Conservation (phyloP, 2,329 filamentous ascomycete species). For the Aspergillus sp. region DNA sequence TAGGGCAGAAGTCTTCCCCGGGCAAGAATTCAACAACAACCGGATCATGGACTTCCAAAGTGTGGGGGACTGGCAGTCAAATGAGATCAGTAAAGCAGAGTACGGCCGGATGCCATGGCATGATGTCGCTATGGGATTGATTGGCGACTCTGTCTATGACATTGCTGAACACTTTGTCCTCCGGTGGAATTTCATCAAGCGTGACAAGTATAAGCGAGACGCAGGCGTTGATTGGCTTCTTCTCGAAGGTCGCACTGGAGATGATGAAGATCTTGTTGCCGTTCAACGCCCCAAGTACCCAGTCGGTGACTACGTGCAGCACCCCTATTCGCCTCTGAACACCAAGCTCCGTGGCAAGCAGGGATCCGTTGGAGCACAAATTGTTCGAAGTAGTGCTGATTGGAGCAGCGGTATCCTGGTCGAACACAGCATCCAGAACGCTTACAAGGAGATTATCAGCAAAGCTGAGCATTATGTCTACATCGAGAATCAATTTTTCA, state of each 20-base stretch:
- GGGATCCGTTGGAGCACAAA: conserved; percentile 76
- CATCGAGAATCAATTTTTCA: conserved; percentile 99
- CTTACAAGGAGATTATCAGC: conserved; percentile 79
- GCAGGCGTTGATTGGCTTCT: conserved; percentile 80
- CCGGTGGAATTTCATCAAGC: conserved; percentile 95
- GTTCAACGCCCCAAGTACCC: conserved; percentile 88
- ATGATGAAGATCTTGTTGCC: conserved; percentile 80
- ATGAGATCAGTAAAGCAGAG: conserved; percentile 86
- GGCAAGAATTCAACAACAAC: conserved; percentile 98
- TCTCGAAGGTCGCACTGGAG: conserved; percentile 71
- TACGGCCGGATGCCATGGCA: conserved; percentile 98
- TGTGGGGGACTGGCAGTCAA: conserved; percentile 88
- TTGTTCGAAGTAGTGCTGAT: conserved; percentile 86
- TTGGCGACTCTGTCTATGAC: conserved; percentile 86
- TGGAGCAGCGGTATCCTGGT: conserved; percentile 90
- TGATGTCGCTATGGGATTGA: conserved; percentile 88
- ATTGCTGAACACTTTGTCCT: conserved; percentile 94
- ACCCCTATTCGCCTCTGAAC: conserved; percentile 70
- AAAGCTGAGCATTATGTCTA: conserved; percentile 92
- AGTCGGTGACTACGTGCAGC: conserved; percentile 80
- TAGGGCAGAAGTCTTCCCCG: conserved; percentile 82
- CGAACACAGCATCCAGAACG: conserved; percentile 82
- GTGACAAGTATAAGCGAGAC: conserved; percentile 96
- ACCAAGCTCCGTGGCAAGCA: conserved; percentile 63
- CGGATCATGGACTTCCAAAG: conserved; percentile 92